Conservation (phyloP, 306 rosid species). For the Prosopis cineraria region DNA sequence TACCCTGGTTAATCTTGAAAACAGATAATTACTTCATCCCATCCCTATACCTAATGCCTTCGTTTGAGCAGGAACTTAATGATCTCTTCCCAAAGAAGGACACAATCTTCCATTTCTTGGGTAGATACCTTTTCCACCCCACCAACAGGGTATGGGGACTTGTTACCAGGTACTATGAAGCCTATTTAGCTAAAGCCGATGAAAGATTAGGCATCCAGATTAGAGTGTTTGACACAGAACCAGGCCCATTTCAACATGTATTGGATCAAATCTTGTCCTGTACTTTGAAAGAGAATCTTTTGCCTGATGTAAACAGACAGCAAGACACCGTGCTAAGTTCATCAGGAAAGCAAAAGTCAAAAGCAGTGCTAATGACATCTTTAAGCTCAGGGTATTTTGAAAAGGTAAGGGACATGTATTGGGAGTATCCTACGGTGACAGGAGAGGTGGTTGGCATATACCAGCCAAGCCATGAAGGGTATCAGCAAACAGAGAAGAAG, state of each 20-base stretch:
- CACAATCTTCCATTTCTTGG: slow-evolving; percentile 72
- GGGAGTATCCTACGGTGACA: slow-evolving; percentile 69
- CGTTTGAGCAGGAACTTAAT: slow-evolving; percentile 62
- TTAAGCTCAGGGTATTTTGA: slow-evolving; percentile 66
- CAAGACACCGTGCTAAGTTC: slow-evolving; percentile 32
- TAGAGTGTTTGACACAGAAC: slow-evolving; percentile 61
- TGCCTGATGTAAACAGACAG: slow-evolving; percentile 53
- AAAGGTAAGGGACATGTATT: slow-evolving; percentile 59
- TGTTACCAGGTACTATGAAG: slow-evolving; percentile 61
- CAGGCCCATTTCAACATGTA: slow-evolving; percentile 71
- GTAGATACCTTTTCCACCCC: slow-evolving; percentile 76
- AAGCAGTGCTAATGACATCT: slow-evolving; percentile 68
- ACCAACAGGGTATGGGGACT: slow-evolving; percentile 72
- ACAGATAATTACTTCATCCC: slow-evolving; percentile 74
- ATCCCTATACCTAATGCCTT: slow-evolving; percentile 68
- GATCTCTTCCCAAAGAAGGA: slow-evolving; percentile 73
- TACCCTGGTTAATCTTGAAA: slow-evolving; percentile 68
- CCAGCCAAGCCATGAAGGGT: slow-evolving; percentile 80
- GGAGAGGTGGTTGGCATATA: slow-evolving; percentile 61
- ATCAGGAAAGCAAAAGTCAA: slow-evolving; percentile 43
- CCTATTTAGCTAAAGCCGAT: slow-evolving; percentile 64
- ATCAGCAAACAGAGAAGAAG: slow-evolving; percentile 70
- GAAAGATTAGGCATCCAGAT: slow-evolving; percentile 80
- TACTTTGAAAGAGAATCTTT: slow-evolving; percentile 49
- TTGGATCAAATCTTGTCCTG: slow-evolving; percentile 73